Base-by-base conservation (phyloP, 2,329 filamentous ascomycete species). In the Lomentospora prolificans region DNA sequence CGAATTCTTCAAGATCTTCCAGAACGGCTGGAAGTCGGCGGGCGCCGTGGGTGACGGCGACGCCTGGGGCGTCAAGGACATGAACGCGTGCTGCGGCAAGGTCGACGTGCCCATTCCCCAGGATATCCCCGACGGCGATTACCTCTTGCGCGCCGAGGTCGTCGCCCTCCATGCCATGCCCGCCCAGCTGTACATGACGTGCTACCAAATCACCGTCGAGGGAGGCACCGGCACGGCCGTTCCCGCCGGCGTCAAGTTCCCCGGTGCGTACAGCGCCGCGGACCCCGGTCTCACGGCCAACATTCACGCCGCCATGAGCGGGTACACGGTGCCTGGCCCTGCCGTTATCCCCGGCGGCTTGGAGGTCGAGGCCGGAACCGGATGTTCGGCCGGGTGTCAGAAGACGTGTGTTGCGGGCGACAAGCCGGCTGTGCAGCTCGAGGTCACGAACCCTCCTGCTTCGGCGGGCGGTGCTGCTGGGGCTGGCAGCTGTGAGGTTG, bases 1-100 rank as follows among this genome's bases (percentile, higher is more conserved):
- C 2, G 64, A 66, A 3, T 80, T 74, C 75, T 79, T 80, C 70
- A 81, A 81, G 69, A 72, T 80, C 58, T 76, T 72, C 60, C 70
- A 75, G 58, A 70, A 76, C 59, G 72, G 74, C 2, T 74, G 74
- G 70, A 67, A 67, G 57, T 25, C 64, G 24, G 50, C 53, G 24
- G 65, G 67, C n/a, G 59, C 60, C 24, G 74, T 73, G 41, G 72
- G 73, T n/a, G 66, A 67, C 44, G 65, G 66, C 9, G 75, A 77
- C 60, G 70, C 72, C 62, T 78, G 73, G 73, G 73, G 71, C 36
- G 70, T 69, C 51, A 72, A 70, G 59, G 68, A 71, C 55, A 63
- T 70, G 57, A 71, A 71, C 60, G 46, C 59, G 4, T 70, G 67
- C 63, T 71, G 69, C 58, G 69, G 74, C 39, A 73, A 72, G 59